phyloP scores from a whole-genome alignment of 2,329 filamentous ascomycete genomes.

The Ciborinia camelliae region DNA sequence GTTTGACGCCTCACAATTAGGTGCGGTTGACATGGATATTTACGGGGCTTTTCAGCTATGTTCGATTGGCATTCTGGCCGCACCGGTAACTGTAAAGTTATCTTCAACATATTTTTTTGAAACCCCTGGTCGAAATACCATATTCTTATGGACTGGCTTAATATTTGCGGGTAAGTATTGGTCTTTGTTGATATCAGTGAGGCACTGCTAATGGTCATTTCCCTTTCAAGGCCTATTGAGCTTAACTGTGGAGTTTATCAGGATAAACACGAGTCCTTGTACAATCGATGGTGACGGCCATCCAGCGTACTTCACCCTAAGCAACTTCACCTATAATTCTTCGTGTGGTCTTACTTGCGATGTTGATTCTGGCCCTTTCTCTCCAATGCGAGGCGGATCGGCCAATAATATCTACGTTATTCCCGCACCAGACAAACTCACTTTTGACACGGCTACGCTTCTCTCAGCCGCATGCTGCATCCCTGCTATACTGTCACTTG shows the following conservation, averaged over 20 bases:
- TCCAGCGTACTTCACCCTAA: constrained; percentile 38
- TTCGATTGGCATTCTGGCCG: constrained; percentile 61
- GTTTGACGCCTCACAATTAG: constrained; percentile 38
- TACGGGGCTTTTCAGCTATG: constrained; percentile 67
- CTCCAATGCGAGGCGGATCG: constrained; percentile 52
- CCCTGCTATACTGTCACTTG: constrained; percentile 58
- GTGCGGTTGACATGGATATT: constrained; percentile 64
- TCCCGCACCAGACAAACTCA: constrained; percentile 51
- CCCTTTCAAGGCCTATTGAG: constrained; percentile 51
- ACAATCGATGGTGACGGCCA: constrained; percentile 41
- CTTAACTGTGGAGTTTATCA: constrained; percentile 62
- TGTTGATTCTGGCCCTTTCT: constrained; percentile 46
- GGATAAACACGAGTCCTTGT: constrained; percentile 47
- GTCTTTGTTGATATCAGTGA: background rate
- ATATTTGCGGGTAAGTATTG: constrained; percentile 53
- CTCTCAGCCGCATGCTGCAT: constrained; percentile 63
- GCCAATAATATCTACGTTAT: constrained; percentile 62
- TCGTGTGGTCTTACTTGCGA: constrained; percentile 50
- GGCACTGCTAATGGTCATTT: constrained; percentile 4
- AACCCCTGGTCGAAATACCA: constrained; percentile 59
- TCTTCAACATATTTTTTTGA: constrained; percentile 60
- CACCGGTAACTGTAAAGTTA: constrained; percentile 58
- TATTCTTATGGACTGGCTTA: constrained; percentile 63
- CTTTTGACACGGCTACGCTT: constrained; percentile 57
- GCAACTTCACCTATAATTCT: constrained; percentile 45